These are phyloP conservation scores for Lentinula boryana DNA, from an alignment of 768 basidiomycete species.

Conservation along the genomic window DNA sequence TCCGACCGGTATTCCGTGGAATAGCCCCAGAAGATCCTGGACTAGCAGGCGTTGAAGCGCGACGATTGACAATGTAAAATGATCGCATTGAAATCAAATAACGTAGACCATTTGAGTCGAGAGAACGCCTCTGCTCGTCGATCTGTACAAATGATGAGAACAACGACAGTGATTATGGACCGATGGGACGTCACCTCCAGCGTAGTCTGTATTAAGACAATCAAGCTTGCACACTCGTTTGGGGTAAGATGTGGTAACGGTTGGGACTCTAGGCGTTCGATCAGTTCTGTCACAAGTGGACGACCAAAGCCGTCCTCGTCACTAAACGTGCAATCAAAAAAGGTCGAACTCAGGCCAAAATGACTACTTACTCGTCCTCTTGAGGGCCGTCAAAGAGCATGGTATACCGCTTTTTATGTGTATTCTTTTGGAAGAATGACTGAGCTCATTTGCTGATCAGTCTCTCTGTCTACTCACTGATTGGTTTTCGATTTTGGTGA, in stretches of 20 bases:
- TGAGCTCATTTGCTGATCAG: neutral
- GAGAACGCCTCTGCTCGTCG: slow-evolving; percentile 83
- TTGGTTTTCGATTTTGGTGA: slow-evolving; percentile 34
- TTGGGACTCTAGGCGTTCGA: slow-evolving; percentile 56
- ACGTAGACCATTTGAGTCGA: slow-evolving; percentile 89
- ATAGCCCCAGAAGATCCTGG: slow-evolving; percentile 35
- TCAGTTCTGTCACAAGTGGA: slow-evolving; percentile 49
- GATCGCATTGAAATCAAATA: slow-evolving; percentile 92
- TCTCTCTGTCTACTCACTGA: slow-evolving; percentile 11
- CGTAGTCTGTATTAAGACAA: slow-evolving; percentile 82
- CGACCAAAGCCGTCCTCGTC: slow-evolving; percentile 57
- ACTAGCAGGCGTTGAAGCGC: slow-evolving; percentile 44
- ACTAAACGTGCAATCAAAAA: slow-evolving; percentile 23
- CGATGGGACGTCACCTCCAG: slow-evolving; percentile 56
- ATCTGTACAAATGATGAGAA: slow-evolving; percentile 40
- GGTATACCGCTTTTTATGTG: slow-evolving; percentile 37
- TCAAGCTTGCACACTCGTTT: slow-evolving; percentile 79
- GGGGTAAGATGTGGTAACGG: slow-evolving; percentile 67
- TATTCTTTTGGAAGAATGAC: neutral
- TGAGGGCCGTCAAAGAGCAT: slow-evolving; percentile 47
- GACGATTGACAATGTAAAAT: slow-evolving; percentile 78
- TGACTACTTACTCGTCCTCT: slow-evolving; percentile 37
- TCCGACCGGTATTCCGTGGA: slow-evolving; percentile 45
- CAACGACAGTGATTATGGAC: neutral
- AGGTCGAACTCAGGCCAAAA: neutral